Evolutionary conservation across 768 basidiomycete species (phyloP).

Genomic region (Kwoniella mangroviensis): DNA sequence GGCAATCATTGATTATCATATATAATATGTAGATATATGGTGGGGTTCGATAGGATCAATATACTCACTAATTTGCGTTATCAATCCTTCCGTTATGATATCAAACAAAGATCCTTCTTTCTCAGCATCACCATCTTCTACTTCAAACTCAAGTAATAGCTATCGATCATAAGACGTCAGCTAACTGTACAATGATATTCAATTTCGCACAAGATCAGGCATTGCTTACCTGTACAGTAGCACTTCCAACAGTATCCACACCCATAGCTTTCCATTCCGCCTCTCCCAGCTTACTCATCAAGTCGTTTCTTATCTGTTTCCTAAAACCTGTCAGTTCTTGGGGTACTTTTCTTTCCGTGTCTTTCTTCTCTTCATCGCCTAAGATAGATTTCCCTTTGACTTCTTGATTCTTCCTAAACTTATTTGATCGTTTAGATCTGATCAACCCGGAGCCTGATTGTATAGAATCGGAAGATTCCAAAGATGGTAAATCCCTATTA

Average conservation of each 20-base stretch:
- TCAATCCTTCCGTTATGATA: constrained; percentile 73
- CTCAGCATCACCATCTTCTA: constrained; percentile 67
- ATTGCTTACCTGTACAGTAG: constrained; percentile 51
- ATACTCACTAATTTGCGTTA: constrained; percentile 68
- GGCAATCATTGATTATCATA: constrained; percentile 18
- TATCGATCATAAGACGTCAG: constrained; percentile 51
- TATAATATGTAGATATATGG: neutral
- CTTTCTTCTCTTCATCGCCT: constrained; percentile 49
- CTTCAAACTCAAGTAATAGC: constrained; percentile 84
- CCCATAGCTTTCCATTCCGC: constrained; percentile 56
- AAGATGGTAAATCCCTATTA: constrained; percentile 57
- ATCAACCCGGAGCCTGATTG: constrained; percentile 55
- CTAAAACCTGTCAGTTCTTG: constrained; percentile 65
- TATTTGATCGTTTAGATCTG: constrained; percentile 82
- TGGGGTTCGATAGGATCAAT: neutral
- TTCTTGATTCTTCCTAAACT: constrained; percentile 81
- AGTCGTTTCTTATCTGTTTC: constrained; percentile 62
- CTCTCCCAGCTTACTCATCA: constrained; percentile 43
- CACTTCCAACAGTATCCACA: constrained; percentile 53
- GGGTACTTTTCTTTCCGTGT: constrained; percentile 58
- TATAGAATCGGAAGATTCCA: constrained; percentile 8
- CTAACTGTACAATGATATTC: neutral
- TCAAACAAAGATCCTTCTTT: constrained; percentile 78
- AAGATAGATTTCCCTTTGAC: constrained; percentile 78
- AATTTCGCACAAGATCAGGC: too few relatives aligned